These are phyloP conservation scores for Rhodotorula diobovata DNA, from an alignment of 768 basidiomycete genomes.

Conservation along the genomic window DNA sequence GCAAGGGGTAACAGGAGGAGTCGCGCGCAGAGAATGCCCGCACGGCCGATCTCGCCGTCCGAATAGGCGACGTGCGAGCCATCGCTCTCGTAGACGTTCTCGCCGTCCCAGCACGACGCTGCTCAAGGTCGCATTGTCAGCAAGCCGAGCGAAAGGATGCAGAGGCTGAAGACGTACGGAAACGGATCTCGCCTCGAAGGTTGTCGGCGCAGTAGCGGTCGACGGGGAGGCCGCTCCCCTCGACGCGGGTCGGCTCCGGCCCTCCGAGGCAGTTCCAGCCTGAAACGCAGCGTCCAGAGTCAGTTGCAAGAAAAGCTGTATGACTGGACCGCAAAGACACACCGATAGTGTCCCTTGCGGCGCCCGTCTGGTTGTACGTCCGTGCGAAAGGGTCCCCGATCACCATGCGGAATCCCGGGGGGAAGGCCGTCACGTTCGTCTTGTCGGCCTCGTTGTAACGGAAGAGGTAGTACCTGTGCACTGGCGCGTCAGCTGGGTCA, in stretches of 20 bases:
- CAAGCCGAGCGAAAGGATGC: neutral
- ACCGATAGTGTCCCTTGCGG: constrained; percentile 46
- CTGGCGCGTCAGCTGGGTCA: neutral
- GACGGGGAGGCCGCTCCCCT: neutral
- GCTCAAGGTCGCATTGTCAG: neutral
- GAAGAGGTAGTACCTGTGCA: constrained; percentile 45
- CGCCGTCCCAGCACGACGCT: constrained; percentile 49
- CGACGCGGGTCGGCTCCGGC: neutral
- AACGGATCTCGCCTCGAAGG: constrained; percentile 49
- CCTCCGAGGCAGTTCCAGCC: constrained; percentile 25
- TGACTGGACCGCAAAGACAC: too few species aligned
- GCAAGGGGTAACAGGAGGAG: neutral
- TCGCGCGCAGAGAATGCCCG: too few species aligned
- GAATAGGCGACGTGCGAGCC: constrained; percentile 49
- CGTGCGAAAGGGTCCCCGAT: constrained; percentile 47
- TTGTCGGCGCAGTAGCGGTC: constrained; percentile 46
- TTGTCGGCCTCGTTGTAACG: constrained; percentile 45
- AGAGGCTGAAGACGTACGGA: constrained; percentile 33
- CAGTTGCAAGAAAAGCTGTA: too few species aligned
- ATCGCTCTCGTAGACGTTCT: constrained; percentile 47
- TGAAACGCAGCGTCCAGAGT: too few species aligned
- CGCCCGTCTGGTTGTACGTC: constrained; percentile 43
- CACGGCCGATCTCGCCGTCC: constrained; percentile 20
- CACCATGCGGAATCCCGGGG: constrained; percentile 49
- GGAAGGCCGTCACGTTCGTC: constrained; percentile 46